These are phyloP conservation scores for Platanthera guangdongensis DNA, from an alignment of 106 monocot genomes.

Conservation along the genomic window DNA sequence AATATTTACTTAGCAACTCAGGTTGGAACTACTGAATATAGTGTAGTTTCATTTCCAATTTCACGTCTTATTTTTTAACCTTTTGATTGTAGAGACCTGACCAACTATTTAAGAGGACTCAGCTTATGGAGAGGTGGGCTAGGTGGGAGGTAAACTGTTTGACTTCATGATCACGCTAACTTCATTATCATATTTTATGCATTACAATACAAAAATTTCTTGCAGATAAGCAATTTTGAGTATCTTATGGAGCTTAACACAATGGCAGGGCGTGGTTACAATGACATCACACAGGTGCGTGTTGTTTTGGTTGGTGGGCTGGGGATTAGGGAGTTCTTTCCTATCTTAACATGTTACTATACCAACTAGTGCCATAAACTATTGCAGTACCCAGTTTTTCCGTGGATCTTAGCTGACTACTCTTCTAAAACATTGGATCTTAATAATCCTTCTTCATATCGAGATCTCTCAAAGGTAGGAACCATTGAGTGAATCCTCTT, in stretches of 20 bases:
- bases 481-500: background rate
- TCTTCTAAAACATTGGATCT: constrained; percentile 66
- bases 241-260: constrained; percentile 98
- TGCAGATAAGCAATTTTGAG: constrained; percentile 98
- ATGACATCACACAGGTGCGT: constrained; percentile 93
- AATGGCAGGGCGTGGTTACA: constrained; percentile 92
- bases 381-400: constrained; percentile 97
- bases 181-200: constrained; percentile 1
- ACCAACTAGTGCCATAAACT: background rate
- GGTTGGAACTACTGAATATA: constrained; percentile 16
- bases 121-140: constrained; percentile 95
- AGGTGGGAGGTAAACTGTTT: constrained; percentile 79
- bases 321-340: background rate
- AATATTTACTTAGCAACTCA: constrained; percentile 91
- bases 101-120: constrained; percentile 85
- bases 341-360: background rate
- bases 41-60: background rate
- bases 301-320: background rate
- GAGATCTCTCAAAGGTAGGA: constrained; percentile 93
- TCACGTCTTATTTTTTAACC: background rate
- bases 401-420: constrained; percentile 95
- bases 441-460: constrained; percentile 54
- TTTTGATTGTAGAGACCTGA: constrained; percentile 63
- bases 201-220: constrained; percentile 1
- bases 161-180: background rate